These are phyloP conservation scores for Trametes meyenii DNA, from an alignment of 768 basidiomycete species.

Conservation along the genomic window DNA sequence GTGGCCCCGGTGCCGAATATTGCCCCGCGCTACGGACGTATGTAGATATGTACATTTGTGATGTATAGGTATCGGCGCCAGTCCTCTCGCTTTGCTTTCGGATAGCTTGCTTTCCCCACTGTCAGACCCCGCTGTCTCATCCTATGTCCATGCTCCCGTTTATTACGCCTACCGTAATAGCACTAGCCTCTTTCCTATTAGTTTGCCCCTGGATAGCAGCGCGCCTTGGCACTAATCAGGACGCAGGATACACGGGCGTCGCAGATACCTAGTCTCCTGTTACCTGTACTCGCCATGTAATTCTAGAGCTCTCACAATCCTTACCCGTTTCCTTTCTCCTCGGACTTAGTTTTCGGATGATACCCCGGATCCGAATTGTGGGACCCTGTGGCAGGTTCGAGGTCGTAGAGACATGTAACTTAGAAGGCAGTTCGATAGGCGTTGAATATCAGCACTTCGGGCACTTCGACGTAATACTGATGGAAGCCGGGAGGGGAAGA, in stretches of 20 bases:
- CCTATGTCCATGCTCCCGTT: background rate
- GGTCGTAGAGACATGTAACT: background rate
- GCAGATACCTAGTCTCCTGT: background rate
- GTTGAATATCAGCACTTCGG: background rate
- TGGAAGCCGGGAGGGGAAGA: background rate
- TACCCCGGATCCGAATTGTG: background rate
- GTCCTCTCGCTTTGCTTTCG: constrained; percentile 4
- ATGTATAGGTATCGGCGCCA: constrained; percentile 2
- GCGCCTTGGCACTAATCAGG: background rate
- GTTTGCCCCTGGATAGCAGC: background rate
- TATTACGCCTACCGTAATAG: constrained; percentile 9
- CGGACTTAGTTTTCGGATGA: background rate
- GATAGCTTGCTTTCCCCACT: constrained; percentile 2
- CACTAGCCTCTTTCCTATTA: background rate
- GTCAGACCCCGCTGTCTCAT: background rate
- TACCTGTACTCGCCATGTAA: background rate
- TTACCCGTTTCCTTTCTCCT: background rate
- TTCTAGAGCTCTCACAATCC: background rate
- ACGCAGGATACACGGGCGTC: constrained; percentile 4
- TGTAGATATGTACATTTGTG: constrained; percentile 18
- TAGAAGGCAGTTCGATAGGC: background rate
- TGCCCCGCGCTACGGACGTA: background rate
- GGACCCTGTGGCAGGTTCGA: background rate
- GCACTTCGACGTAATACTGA: background rate
- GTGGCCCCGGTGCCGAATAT: background rate